phyloP scores from a whole-genome alignment of 306 rosid genomes.

The Acacia crassicarpa region DNA sequence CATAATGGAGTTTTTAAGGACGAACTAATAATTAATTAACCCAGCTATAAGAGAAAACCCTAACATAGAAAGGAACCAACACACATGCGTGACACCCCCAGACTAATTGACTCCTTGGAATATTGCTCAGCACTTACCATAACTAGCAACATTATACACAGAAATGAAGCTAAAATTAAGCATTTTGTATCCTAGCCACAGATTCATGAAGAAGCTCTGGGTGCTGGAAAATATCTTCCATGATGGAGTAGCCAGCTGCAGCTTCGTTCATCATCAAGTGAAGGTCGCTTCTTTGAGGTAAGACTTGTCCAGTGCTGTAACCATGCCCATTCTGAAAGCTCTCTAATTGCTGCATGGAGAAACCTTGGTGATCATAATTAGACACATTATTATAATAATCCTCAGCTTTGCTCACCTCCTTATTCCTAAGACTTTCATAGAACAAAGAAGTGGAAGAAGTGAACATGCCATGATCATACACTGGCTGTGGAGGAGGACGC shows the following conservation, averaged over 20 bases:
- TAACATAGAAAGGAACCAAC: neutral
- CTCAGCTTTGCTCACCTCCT: constrained; percentile 20
- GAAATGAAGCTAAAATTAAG: constrained; percentile 18
- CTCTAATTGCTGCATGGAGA: constrained; percentile 37
- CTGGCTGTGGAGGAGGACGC: neutral
- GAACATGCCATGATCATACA: constrained; percentile 10
- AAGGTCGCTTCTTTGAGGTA: constrained; percentile 37
- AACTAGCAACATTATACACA: neutral
- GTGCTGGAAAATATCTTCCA: constrained; percentile 54
- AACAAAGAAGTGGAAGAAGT: constrained; percentile 7
- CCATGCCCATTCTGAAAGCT: constrained; percentile 30
- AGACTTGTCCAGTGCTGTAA: neutral
- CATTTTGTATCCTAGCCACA: constrained; percentile 59
- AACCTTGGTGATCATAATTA: constrained; percentile 37
- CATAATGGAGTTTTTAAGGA: neutral
- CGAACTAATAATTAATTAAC: constrained; percentile 14
- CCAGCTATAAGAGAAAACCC: constrained; percentile 27
- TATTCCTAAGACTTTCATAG: neutral
- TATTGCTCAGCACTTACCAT: neutral
- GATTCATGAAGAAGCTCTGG: constrained; percentile 54
- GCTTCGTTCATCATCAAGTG: constrained; percentile 30
- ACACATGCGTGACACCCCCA: neutral
- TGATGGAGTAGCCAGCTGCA: constrained; percentile 26
- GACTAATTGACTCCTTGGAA: neutral
- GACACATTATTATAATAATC: constrained; percentile 20